Evolutionary conservation across 352 stramenopile species (phyloP).

Genomic region (Globisporangium canariense): DNA sequence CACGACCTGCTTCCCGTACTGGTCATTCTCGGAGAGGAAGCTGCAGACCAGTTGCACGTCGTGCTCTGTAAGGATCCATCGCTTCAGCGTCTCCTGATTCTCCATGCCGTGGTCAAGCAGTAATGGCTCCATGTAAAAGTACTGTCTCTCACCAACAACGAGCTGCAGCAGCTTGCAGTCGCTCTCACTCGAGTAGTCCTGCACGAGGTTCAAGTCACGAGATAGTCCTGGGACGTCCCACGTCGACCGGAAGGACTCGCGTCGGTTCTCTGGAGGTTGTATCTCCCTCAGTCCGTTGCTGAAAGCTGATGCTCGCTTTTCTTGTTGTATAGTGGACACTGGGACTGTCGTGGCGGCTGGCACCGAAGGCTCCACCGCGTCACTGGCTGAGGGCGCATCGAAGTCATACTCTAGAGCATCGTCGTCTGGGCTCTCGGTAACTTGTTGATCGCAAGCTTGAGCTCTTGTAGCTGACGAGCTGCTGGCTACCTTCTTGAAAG

Average conservation of each 20-base stretch:
- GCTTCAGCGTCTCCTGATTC: slow-evolving; percentile 20
- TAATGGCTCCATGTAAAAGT: slow-evolving; percentile 74
- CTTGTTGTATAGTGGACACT: slow-evolving; percentile 2
- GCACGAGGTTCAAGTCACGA: slow-evolving; percentile 73
- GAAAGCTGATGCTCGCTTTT: neutral
- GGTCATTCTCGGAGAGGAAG: slow-evolving; percentile 27
- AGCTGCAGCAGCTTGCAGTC: slow-evolving; percentile 58
- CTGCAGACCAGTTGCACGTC: slow-evolving; percentile 36
- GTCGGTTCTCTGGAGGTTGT: slow-evolving; percentile 5
- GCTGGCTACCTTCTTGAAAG: slow-evolving; percentile 34
- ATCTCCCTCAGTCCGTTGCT: neutral
- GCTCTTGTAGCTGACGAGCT: slow-evolving; percentile 14
- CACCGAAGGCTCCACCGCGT: neutral
- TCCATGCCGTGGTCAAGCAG: slow-evolving; percentile 17
- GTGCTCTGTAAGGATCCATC: slow-evolving; percentile 35
- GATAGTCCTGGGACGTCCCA: slow-evolving; percentile 54
- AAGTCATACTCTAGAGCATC: neutral
- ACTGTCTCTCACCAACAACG: slow-evolving; percentile 64
- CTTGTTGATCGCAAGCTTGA: neutral
- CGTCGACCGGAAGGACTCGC: slow-evolving; percentile 53
- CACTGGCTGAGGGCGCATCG: neutral
- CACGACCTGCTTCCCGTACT: slow-evolving; percentile 31
- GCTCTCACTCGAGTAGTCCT: slow-evolving; percentile 70
- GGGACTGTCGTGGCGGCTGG: neutral
- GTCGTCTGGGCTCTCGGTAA: neutral